Conservation (phyloP, 345 rosid species). For the Dimocarpus longan region DNA sequence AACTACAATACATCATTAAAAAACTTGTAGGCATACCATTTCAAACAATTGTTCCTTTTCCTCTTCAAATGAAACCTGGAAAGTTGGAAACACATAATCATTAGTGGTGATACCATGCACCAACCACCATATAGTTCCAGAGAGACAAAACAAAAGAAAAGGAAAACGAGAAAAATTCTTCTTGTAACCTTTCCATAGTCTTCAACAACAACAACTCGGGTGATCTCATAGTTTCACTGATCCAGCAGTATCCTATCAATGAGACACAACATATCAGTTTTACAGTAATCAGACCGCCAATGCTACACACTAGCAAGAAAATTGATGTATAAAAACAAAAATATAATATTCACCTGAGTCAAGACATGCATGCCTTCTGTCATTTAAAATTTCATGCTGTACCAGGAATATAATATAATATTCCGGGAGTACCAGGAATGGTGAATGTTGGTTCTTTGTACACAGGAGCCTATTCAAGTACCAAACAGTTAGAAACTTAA, state of each 20-base stretch:
- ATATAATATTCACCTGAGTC: constrained; percentile 67
- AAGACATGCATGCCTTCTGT: constrained; percentile 93
- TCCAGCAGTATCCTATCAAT: constrained; percentile 82
- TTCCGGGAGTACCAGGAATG: constrained; percentile 85
- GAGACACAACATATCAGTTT: constrained; percentile 20
- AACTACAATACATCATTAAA: neutral
- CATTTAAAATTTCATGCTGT: constrained; percentile 94
- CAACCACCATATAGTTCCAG: no score
- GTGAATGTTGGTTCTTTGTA: constrained; percentile 73
- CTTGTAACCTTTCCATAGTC: constrained; percentile 83
- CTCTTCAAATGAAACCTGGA: constrained; percentile 86
- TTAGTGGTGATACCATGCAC: no score
- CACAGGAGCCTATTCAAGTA: constrained; percentile 68
- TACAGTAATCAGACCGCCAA: constrained; percentile 8
- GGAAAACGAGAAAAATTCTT: neutral
- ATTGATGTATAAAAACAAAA: constrained; percentile 15
- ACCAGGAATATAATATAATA: no score
- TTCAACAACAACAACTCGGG: constrained; percentile 78
- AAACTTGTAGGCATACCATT: constrained; percentile 57
- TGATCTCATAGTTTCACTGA: constrained; percentile 94
- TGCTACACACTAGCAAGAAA: constrained; percentile 13
- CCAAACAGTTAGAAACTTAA: neutral
- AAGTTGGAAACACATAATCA: constrained; percentile 19
- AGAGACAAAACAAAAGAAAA: neutral
- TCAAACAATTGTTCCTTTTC: constrained; percentile 90